phyloP scores from a whole-genome alignment of 2,329 filamentous ascomycete species.

The Reticulascus tulasneorum region DNA sequence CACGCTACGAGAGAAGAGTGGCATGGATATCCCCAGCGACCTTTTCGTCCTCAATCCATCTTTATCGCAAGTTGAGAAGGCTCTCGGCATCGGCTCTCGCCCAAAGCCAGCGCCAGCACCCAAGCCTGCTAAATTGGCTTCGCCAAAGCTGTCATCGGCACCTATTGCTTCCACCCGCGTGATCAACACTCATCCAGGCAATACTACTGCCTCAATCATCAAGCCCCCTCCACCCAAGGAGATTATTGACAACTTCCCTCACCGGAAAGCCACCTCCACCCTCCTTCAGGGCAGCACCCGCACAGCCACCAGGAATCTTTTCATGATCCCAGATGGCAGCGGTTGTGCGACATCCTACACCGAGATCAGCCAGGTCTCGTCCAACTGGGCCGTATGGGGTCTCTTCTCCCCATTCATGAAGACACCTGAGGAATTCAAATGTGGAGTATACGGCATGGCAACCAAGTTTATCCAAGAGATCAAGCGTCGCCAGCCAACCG shows the following conservation, averaged over 20 bases:
- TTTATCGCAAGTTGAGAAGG: constrained; percentile 62
- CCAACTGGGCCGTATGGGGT: constrained; percentile 48
- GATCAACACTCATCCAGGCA: constrained; percentile 23
- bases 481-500: constrained; percentile 63
- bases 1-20: constrained; percentile 50
- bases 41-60: constrained; percentile 59
- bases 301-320: constrained; percentile 41
- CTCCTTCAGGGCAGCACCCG: constrained; percentile 46
- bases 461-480: constrained; percentile 52
- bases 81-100: constrained; percentile 49
- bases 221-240: constrained; percentile 35
- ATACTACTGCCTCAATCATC: constrained; percentile 44
- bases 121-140: constrained; percentile 24
- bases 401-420: constrained; percentile 62
- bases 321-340: constrained; percentile 52
- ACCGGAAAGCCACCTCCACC: constrained; percentile 45
- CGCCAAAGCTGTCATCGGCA: constrained; percentile 2
- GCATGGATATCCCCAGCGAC: constrained; percentile 51
- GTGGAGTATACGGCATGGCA: constrained; percentile 53
- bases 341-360: constrained; percentile 66
- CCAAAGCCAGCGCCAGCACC: constrained; percentile 29
- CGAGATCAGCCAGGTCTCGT: constrained; percentile 49
- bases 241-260: constrained; percentile 39
- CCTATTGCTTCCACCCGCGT: constrained; percentile 18
- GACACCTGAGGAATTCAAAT: constrained; percentile 51